Evolutionary conservation across 768 basidiomycete genomes (phyloP), one percentile per base, ranked within the genome.

Genomic region (Rhodotorula toruloides): DNA sequence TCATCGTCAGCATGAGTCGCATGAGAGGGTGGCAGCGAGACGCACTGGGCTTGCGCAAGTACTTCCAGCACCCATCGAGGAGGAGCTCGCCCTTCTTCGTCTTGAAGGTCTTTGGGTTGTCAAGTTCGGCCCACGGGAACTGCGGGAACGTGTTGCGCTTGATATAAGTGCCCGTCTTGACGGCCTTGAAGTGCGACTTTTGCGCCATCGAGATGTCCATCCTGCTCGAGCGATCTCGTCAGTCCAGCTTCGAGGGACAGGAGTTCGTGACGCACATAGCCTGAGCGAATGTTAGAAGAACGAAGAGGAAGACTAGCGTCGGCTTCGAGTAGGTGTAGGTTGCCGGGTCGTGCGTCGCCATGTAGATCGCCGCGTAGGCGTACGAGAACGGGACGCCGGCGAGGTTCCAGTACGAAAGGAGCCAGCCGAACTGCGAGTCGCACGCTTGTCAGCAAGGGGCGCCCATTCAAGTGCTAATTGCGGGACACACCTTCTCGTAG

Each of bases 131-230:
- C 77, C 90, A 83, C 0, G 94, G 93, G 14, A 96, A 80, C 75
- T 93, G 89, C 61, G 96, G 96, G 86, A 98, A 98, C 0, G 92
- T 87, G 74, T 87, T 87, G 74, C 96, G 88, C 80, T 67, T 56
- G 53, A 66, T 63, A 58, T 63, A 69, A 5, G 70, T 73, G 32
- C 67, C 69, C 36, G 71, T 68, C 44, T 88, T 88, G 76, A 94
- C 88, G 88, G 97, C 94, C 77, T 96, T 94, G 84, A 98, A 98
- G 68, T 86, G 86, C 71, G 90, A 92, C 81, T 99, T 98, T 76
- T 98, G 94, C 7, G 91, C 85, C 90, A 92, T 94, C 4, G 91
- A 82, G 25, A 89, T 87, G 73, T 99, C 96, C 83, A 89, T 98
- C 74, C 90, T 91, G 70, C 44, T 55, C 25, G 25, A 22, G 31